Evolutionary conservation across 139 green algal species (phyloP), one percentile per base, ranked within the genome.

Genomic region (Chlorella sp.): DNA sequence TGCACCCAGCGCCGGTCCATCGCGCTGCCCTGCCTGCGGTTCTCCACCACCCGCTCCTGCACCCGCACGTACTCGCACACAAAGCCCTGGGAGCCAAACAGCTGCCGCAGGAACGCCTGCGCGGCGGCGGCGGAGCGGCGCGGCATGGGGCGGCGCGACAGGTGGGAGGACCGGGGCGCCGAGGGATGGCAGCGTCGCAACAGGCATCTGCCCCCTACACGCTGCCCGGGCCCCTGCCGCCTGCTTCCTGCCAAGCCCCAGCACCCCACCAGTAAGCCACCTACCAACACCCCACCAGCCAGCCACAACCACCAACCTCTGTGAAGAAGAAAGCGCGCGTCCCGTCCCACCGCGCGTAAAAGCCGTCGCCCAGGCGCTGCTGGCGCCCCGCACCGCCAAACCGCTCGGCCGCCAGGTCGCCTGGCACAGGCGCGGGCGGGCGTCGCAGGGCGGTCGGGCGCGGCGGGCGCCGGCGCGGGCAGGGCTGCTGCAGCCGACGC

Each of bases 1-100:
- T 97, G 93, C 25, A 97, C 74, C 88, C 89, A 97, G 38, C 86
- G 77, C 36, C 93, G 62, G 19, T 90, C 64, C 93, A 97, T 95
- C 31, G 60, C 62, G 27, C 88, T 73, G 0, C 78, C 78, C 15
- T 74, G 67, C 68, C 68, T 79, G 25, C 89, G 77, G 84, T 97
- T 97, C 42, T 88, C 77, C 5, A 93, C 78, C 15, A 79, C 51
- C 33, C 75, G 71, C 41, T 88, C 83, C 31, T 91, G 79, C 2
- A 90, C 53, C 2, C 48, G 9, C 31, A 90, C 25, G 0, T 66
- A 27, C 45, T 90, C 79, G 50, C 84, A 89, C 17, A 55, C 35
- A 69, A 94, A 92, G 27, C 91, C 91, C 5, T 77, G 48, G 0
- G 45, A 29, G 4, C 73, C 67, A 59, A 95, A 93, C 51, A 95